Base-by-base conservation (phyloP, 306 rosid species). In the Dryas alaskensis region DNA sequence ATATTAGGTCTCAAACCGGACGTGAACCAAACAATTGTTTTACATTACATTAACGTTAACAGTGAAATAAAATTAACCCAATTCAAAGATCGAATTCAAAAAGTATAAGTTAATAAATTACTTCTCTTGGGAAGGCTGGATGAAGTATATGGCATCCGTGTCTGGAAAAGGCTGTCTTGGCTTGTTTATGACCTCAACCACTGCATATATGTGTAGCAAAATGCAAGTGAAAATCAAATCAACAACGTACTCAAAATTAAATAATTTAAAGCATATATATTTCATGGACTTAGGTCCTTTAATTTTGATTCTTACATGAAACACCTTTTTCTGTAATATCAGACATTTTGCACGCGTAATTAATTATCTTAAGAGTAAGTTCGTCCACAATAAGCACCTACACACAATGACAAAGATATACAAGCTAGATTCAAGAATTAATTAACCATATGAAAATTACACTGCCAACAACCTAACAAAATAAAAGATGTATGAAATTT, bases 381-480 rank as follows among this genome's bases (percentile, higher is more conserved):
- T 84, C 92, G 83, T 94, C 97, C 99, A 94, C 88, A 82, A 94
- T 89, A 55, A 94, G 90, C 80, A 94, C 99, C 99, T 94, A 27
- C 31, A 27, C 31, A 19, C 19, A 19, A 19, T 19, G 19, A 77
- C 70, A 86, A 67, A 60, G 8, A 61, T 79, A 80, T 68, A 27
- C 31, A 27, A 19, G 19, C 19, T 19, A 77, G 74, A 72, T 53
- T 64, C 69, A 68, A 76, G 66, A 19, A 19, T 19, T 27, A 19
- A 19, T 19, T 27, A 49, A 81, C 44, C 60, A 59, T 76, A 77
- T 64, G 19, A 74, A 78, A 81, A 39, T 60, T 39, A 46, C 13
- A 50, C 27, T 46, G 11, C 22, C 2, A 55, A 9, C 16, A 49
- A 50, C 43, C 31, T 27, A 67, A 39, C 39, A 42, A 13, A 13